Conservation (phyloP, 106 monocot genomes). For the Dioscorea alata region DNA sequence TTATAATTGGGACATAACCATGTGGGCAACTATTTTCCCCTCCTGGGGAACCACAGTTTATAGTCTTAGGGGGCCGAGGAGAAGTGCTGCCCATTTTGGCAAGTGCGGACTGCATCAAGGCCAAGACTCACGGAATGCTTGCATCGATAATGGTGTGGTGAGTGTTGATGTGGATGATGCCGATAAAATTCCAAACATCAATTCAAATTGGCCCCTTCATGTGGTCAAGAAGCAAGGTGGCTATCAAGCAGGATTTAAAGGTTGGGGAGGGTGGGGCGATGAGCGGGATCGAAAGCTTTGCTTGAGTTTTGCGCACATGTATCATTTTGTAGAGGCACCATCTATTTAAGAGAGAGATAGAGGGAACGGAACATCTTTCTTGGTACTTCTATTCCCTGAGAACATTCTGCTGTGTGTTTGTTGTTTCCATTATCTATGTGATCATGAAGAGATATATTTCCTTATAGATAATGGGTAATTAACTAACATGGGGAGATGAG, state of each 20-base stretch:
- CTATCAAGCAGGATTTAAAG: slow-evolving; percentile 81
- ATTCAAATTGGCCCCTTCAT: slow-evolving; percentile 62
- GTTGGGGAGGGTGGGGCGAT: slow-evolving; percentile 98
- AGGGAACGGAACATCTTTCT: too few relatives aligned
- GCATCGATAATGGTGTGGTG: slow-evolving; percentile 55
- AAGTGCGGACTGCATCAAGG: slow-evolving; percentile 98
- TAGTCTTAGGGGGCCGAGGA: slow-evolving; percentile 67
- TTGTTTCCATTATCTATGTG: too few relatives aligned
- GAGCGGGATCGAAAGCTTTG: slow-evolving; percentile 80
- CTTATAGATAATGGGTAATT: too few relatives aligned
- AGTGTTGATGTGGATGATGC: slow-evolving; percentile 44
- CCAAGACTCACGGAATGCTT: slow-evolving; percentile 42
- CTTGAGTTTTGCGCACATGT: slow-evolving; percentile 86
- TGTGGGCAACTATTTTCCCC: slow-evolving; percentile 94
- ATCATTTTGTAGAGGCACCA: slow-evolving; percentile 23
- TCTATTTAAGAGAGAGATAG: neutral
- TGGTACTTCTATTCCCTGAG: too few relatives aligned
- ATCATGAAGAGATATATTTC: too few relatives aligned
- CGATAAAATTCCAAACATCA: slow-evolving; percentile 60
- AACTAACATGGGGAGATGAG: too few relatives aligned
- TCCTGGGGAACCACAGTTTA: slow-evolving; percentile 68
- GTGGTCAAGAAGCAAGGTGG: slow-evolving; percentile 42
- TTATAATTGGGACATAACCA: slow-evolving; percentile 99
- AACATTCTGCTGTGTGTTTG: too few relatives aligned
- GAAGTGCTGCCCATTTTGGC: slow-evolving; percentile 88